phyloP scores from a whole-genome alignment of 2,329 filamentous ascomycete species.

The Samsoniella hepiali region DNA sequence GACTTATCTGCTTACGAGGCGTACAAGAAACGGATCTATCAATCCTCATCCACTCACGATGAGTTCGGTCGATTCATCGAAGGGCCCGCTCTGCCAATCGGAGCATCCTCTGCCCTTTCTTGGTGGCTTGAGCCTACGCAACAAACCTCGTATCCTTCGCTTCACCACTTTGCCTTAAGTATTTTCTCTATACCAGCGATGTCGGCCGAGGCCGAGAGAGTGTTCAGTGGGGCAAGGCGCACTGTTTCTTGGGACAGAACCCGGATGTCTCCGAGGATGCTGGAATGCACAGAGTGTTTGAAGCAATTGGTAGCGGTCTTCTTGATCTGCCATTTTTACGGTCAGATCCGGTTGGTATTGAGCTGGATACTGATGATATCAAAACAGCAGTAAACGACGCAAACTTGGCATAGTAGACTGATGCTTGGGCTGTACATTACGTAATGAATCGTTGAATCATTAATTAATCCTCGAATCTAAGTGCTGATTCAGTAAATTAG shows the following conservation, averaged over 20 bases:
- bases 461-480: slow-evolving; percentile 1
- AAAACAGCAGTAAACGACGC: background rate
- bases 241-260: slow-evolving; percentile 2
- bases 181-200: slow-evolving; percentile 5
- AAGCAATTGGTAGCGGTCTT: background rate
- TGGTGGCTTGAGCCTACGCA: slow-evolving; percentile 12
- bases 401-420: background rate
- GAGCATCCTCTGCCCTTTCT: background rate
- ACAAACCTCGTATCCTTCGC: background rate
- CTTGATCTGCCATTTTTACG: background rate
- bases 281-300: slow-evolving; percentile 4
- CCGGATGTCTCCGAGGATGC: background rate
- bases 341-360: background rate
- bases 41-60: background rate
- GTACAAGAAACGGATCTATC: background rate
- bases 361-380: slow-evolving; percentile 1
- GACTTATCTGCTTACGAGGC: background rate
- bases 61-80: background rate
- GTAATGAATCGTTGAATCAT: slow-evolving; percentile 1
- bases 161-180: slow-evolving; percentile 1
- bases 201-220: slow-evolving; percentile 7
- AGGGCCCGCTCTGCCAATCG: background rate
- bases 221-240: slow-evolving; percentile 6
- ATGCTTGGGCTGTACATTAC: background rate
- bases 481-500: background rate